Percentiles rank a stretch among this genome's conserved stretches.
phyloP scores from a whole-genome alignment of 1,284 basidiomycete species.

The Malassezia obtusa region DNA sequence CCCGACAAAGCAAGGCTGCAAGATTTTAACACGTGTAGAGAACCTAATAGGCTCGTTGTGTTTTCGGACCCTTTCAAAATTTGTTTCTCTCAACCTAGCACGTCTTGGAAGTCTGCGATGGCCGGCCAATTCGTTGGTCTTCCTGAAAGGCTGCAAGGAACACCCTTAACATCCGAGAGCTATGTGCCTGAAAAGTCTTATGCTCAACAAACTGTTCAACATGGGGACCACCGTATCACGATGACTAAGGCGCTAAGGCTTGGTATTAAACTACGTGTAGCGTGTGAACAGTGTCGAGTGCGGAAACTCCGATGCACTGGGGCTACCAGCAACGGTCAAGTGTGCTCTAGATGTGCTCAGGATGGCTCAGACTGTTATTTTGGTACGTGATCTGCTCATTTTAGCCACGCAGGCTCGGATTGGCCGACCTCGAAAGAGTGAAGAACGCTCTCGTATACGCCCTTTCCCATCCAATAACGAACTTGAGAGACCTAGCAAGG shows the following conservation, averaged over 20 bases:
- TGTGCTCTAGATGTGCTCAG: neutral
- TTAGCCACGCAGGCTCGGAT: constrained; percentile 9
- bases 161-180: too few species aligned
- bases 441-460: neutral
- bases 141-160: too few species aligned
- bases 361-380: constrained; percentile 9
- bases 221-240: neutral
- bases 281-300: constrained; percentile 6
- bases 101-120: too few species aligned
- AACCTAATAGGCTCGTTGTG: neutral
- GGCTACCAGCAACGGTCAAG: neutral
- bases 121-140: too few species aligned
- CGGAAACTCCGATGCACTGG: constrained; percentile 15
- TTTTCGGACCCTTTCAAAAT: constrained; percentile 2
- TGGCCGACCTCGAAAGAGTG: constrained; percentile 11
- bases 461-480: neutral
- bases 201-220: neutral
- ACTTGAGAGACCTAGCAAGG: neutral
- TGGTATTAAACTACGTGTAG: neutral
- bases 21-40: neutral
- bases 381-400: constrained; percentile 4
- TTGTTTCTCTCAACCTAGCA: too few species aligned
- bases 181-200: neutral
- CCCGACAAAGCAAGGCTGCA: neutral
- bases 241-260: neutral